Conservation (phyloP, 2,329 filamentous ascomycete species). For the Colletotrichum endophyticum region DNA sequence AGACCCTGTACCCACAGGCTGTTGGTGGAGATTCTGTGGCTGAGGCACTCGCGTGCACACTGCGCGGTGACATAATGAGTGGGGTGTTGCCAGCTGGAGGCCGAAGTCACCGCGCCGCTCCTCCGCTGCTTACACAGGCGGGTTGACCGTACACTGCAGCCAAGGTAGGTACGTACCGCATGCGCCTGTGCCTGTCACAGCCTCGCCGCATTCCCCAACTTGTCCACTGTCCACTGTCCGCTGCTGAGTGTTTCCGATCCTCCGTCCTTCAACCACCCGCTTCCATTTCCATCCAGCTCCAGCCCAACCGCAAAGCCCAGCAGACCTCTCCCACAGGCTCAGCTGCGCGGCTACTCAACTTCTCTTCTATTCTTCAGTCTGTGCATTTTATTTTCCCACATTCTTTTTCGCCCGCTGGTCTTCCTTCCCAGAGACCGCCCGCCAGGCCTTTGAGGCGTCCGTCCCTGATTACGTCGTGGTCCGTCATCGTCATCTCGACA, state of each 20-base stretch:
- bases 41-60: not conserved
- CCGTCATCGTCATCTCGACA: not conserved
- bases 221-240: not conserved
- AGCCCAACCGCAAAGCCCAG: not conserved
- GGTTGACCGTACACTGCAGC: not conserved
- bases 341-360: not conserved
- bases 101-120: not conserved
- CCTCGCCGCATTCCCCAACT: slow-evolving; percentile 19
- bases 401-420: slow-evolving; percentile 23
- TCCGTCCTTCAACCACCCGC: not conserved
- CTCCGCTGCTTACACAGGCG: not conserved
- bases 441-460: not conserved
- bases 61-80: slow-evolving; percentile 8
- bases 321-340: not conserved
- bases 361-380: not conserved
- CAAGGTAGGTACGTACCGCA: not conserved
- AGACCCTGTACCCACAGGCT: too few species aligned
- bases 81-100: not conserved
- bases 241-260: not conserved
- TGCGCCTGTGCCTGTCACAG: not conserved
- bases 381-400: not conserved
- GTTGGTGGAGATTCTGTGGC: not conserved
- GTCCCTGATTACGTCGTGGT: slow-evolving; percentile 20
- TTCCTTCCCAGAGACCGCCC: not conserved
- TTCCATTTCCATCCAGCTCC: not conserved